Conservation (phyloP, 106 monocot genomes). For the Platanthera zijinensis region DNA sequence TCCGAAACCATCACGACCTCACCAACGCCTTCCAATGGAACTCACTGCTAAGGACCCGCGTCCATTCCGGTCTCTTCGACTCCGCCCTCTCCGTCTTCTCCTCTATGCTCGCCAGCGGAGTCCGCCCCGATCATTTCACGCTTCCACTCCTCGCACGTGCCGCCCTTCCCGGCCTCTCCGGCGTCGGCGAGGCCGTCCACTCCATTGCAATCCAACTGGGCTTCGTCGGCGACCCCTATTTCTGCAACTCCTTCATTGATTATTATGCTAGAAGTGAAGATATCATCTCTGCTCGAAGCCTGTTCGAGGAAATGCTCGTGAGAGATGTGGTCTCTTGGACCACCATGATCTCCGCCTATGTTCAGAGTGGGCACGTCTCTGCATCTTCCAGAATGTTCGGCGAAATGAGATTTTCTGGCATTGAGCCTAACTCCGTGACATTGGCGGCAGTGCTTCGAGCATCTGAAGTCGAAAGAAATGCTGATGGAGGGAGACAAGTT, state of each 20-base stretch:
- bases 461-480: slow-evolving; percentile 5
- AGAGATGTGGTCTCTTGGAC: slow-evolving; percentile 67
- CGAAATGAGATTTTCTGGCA: slow-evolving; percentile 22
- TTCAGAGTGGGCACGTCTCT: neutral
- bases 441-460: slow-evolving; percentile 26
- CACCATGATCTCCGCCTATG: slow-evolving; percentile 31
- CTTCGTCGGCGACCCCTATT: slow-evolving; percentile 23
- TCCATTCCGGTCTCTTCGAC: slow-evolving; percentile 18
- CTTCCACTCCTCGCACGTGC: slow-evolving; percentile 40
- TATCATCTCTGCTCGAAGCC: slow-evolving; percentile 6
- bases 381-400: slow-evolving; percentile 22
- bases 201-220: slow-evolving; percentile 26
- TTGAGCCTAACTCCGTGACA: slow-evolving; percentile 29
- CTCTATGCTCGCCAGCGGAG: slow-evolving; percentile 13
- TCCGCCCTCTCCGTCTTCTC: slow-evolving; percentile 35
- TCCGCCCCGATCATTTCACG: slow-evolving; percentile 32
- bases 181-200: slow-evolving; percentile 28
- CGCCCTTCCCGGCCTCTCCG: neutral
- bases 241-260: slow-evolving; percentile 40
- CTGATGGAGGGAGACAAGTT: slow-evolving; percentile 13
- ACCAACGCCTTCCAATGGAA: slow-evolving; percentile 21
- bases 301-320: slow-evolving; percentile 55
- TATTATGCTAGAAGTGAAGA: slow-evolving; percentile 10
- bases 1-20: neutral
- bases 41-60: slow-evolving; percentile 12